A percentile compares a stretch with the other conserved stretches of the same genome.
phyloP scores from a whole-genome alignment of 257 asterid genomes.

The Linderniella brevidens region DNA sequence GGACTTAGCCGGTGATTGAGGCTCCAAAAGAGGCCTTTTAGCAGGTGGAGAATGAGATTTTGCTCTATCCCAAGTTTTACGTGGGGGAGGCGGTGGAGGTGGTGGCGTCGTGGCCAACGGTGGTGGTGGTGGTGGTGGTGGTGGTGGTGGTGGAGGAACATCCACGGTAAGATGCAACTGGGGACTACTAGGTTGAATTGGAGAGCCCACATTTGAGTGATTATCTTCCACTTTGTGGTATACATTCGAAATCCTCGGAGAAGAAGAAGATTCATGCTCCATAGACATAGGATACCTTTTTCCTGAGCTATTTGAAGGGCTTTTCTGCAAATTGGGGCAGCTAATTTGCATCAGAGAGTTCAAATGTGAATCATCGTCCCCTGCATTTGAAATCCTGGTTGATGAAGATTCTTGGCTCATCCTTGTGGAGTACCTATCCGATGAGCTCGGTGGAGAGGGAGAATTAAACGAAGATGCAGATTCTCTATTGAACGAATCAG shows the following conservation, averaged over 20 bases:
- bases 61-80: too few relatives aligned
- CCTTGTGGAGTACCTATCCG: conserved; percentile 41
- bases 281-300: too few relatives aligned
- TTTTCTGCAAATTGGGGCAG: conserved; percentile 11
- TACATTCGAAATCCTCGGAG: neutral
- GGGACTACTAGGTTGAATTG: too few relatives aligned
- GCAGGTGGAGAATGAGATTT: conserved; percentile 5
- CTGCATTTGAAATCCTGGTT: conserved; percentile 27
- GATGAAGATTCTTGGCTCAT: conserved; percentile 37
- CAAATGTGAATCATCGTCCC: conserved; percentile 16
- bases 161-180: too few relatives aligned
- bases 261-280: conserved; percentile 6
- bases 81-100: conserved; percentile 19
- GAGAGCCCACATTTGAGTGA: too few relatives aligned
- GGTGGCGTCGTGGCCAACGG: conserved; percentile 14
- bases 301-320: neutral
- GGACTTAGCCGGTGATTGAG: conserved; percentile 29
- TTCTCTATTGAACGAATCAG: conserved; percentile 12
- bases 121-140: too few relatives aligned
- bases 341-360: conserved; percentile 22
- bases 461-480: conserved; percentile 16
- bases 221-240: too few relatives aligned
- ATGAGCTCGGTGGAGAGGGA: conserved; percentile 49
- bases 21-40: conserved; percentile 18
- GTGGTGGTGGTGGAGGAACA: too few relatives aligned